Conservation (phyloP, 768 basidiomycete genomes). For the Kwoniella heveanensis region DNA sequence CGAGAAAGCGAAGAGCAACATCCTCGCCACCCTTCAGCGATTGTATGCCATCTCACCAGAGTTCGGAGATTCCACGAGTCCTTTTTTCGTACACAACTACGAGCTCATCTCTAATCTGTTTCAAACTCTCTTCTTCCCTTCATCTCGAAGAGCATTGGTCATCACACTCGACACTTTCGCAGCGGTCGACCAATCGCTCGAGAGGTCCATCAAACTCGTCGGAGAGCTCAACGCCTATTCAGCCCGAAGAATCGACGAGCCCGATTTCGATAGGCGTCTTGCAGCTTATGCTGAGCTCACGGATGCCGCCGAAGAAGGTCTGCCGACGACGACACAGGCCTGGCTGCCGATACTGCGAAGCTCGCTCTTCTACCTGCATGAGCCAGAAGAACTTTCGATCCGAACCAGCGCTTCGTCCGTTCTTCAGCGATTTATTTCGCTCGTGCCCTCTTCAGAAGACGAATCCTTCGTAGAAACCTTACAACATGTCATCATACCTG, state of each 20-base stretch:
- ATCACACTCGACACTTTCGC: constrained; percentile 66
- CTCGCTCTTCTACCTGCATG: constrained; percentile 81
- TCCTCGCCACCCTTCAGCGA: constrained; percentile 71
- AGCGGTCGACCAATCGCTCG: constrained; percentile 60
- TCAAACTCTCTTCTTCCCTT: constrained; percentile 71
- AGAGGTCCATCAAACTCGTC: constrained; percentile 62
- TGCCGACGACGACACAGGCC: constrained; percentile 60
- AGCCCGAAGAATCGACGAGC: constrained; percentile 76
- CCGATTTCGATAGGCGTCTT: constrained; percentile 86
- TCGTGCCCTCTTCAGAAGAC: constrained; percentile 34
- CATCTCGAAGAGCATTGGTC: constrained; percentile 70
- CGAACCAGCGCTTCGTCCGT: constrained; percentile 76
- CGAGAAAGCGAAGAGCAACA: constrained; percentile 81
- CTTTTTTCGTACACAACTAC: constrained; percentile 47
- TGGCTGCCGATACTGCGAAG: constrained; percentile 87
- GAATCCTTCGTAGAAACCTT: constrained; percentile 56
- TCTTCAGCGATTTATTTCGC: constrained; percentile 75
- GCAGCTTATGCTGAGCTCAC: constrained; percentile 74
- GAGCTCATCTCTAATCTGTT: constrained; percentile 73
- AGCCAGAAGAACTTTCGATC: constrained; percentile 82
- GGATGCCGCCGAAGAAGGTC: constrained; percentile 59
- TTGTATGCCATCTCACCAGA: constrained; percentile 64
- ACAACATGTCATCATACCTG: constrained; percentile 73
- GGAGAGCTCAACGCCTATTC: constrained; percentile 82
- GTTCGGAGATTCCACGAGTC: constrained; percentile 42